Conservation (phyloP, 257 asterid genomes). For the Gentiana straminea region DNA sequence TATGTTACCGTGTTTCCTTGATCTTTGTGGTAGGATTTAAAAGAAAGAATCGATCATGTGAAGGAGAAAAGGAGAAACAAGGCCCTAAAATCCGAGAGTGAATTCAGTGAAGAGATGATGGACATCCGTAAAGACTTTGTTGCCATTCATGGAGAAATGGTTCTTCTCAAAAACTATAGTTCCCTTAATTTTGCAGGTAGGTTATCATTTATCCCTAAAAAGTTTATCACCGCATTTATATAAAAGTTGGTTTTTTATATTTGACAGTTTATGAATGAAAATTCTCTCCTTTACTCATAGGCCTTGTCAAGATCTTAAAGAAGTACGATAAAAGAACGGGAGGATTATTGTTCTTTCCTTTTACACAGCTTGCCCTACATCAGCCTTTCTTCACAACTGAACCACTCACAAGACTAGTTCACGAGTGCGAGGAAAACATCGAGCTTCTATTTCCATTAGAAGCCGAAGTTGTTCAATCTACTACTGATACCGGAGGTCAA, state of each 20-base stretch:
- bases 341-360: slow-evolving; percentile 54
- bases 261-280: not conserved
- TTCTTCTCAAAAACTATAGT: slow-evolving; percentile 85
- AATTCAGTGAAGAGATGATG: slow-evolving; percentile 57
- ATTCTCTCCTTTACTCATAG: slow-evolving; percentile 16
- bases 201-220: not conserved
- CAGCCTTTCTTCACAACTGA: slow-evolving; percentile 86
- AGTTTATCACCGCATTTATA: not conserved
- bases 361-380: slow-evolving; percentile 61
- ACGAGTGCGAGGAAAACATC: slow-evolving; percentile 76
- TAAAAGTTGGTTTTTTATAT: no score
- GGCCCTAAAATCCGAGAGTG: slow-evolving; percentile 34
- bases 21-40: slow-evolving; percentile 42
- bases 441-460: slow-evolving; percentile 63
- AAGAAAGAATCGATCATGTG: slow-evolving; percentile 55
- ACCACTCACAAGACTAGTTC: slow-evolving; percentile 56
- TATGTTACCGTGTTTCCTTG: no score
- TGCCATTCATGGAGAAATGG: slow-evolving; percentile 87
- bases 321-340: slow-evolving; percentile 92
- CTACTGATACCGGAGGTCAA: slow-evolving; percentile 18
- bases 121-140: slow-evolving; percentile 71
- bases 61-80: slow-evolving; percentile 34
- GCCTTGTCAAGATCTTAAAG: slow-evolving; percentile 83
- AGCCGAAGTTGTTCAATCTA: slow-evolving; percentile 65
- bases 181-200: slow-evolving; percentile 89